A percentile compares a stretch with the other conserved stretches of the same genome.
phyloP scores from a whole-genome alignment of 106 monocot species.

The Dendrobium catenatum region DNA sequence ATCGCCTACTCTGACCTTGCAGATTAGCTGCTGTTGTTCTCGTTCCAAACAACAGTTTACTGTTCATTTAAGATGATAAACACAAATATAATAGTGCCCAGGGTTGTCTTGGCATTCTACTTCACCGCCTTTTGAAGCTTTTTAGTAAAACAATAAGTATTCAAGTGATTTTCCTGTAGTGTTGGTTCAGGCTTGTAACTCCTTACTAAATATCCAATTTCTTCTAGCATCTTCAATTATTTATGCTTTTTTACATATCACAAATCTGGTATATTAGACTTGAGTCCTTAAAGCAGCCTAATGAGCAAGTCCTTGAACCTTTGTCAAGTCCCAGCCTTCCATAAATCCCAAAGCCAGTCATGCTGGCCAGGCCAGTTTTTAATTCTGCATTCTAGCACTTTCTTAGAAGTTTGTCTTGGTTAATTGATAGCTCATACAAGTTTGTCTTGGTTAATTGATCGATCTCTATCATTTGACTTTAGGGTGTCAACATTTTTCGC shows the following conservation, averaged over 20 bases:
- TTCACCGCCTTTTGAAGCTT: background rate
- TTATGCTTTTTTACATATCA: background rate
- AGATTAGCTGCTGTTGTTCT: background rate
- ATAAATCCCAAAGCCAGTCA: background rate
- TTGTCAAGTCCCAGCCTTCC: background rate
- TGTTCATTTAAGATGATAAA: background rate
- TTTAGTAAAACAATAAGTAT: background rate
- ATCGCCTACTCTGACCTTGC: background rate
- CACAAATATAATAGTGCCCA: background rate
- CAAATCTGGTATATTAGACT: background rate
- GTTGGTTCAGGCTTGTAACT: background rate
- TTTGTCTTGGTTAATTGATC: background rate
- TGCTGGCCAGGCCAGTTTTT: background rate
- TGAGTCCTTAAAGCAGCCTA: background rate
- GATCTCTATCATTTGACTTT: background rate
- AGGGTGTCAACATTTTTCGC: slow-evolving; percentile 94
- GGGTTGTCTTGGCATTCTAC: background rate
- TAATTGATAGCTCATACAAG: background rate
- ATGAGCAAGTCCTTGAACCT: background rate
- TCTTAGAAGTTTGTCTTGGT: background rate
- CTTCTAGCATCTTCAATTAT: background rate
- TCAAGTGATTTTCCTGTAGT: background rate
- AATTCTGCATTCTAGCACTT: background rate
- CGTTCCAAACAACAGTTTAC: background rate
- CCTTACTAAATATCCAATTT: background rate